Base-by-base conservation (phyloP, 2,329 filamentous ascomycete species). In the Penicillium sp. region DNA sequence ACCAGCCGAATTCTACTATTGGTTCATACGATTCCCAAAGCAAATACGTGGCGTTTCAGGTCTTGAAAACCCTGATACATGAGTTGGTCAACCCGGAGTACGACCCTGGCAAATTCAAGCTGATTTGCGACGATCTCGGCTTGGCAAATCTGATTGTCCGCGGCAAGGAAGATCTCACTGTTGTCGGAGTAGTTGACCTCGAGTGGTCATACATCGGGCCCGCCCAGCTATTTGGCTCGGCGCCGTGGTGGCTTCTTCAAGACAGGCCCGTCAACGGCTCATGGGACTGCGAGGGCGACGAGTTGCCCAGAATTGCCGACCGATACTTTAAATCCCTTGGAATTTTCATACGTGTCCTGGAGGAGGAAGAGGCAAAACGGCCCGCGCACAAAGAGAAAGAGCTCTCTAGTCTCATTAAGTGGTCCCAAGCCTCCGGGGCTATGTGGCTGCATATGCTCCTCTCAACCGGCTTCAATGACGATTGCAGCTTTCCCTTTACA, bases 391-490 rank as follows among this genome's bases (percentile, higher is more conserved):
- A 35, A 25, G 23, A 28, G 2, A 8, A 13, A 19, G 33, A 60
- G 37, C 49, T 64, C 35, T 66, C 60, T 3, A 51, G 44, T 26
- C 56, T 68, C 14, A 48, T 66, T 13, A 60, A 56, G 36, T 62
- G 58, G 57, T 66, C 59, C 0, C 49, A 59, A 44, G 29, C 46
- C 7, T 64, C 62, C 7, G 61, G 62, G 17, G 59, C 57, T 17
- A 66, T 67, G 58, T 64, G 60, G 62, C 34, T 65, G 21, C 57
- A 65, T 45, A 64, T 66, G 52, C 51, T 64, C 5, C 50, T 66
- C 13, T 57, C 45, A 25, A 52, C 47, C 38, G 60, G 60, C 28
- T 64, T 66, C 19, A 63, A 59, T 25, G 54, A 63, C 40, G 39
- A 54, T 25, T 32, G 37, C 13, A 60, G 45, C 36, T 64, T 65